These are phyloP conservation scores for Geotrichum aggregatum DNA, from an alignment of 1,139 yeast species.

Conservation along the genomic window DNA sequence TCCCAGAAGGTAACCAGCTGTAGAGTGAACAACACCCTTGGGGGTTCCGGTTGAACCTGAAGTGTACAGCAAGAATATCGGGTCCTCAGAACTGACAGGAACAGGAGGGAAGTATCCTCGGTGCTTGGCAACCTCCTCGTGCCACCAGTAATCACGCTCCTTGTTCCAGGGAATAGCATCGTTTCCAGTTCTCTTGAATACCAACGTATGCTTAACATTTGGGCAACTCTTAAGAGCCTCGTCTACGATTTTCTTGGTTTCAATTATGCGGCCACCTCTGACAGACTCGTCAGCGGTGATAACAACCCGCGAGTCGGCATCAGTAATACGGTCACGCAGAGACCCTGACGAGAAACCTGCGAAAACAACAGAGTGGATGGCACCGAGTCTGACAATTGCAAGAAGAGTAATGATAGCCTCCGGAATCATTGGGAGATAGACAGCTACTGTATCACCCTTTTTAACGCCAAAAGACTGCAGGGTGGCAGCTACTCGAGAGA, in stretches of 20 bases:
- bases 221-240: conserved; percentile 73
- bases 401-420: conserved; percentile 69
- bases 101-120: conserved; percentile 62
- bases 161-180: conserved; percentile 57
- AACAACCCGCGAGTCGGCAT: conserved; percentile 69
- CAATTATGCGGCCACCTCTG: conserved; percentile 79
- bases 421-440: conserved; percentile 82
- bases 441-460: conserved; percentile 83
- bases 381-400: conserved; percentile 76
- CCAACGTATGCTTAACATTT: conserved; percentile 62
- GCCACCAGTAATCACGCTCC: conserved; percentile 77
- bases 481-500: conserved; percentile 51
- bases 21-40: conserved; percentile 66
- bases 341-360: conserved; percentile 81
- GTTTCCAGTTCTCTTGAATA: conserved; percentile 70
- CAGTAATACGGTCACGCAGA: conserved; percentile 68
- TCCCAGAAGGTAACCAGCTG: conserved; percentile 75
- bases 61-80: conserved; percentile 59
- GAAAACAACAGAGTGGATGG: conserved; percentile 77
- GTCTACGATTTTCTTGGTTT: conserved; percentile 77
- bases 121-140: conserved; percentile 64
- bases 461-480: conserved; percentile 52
- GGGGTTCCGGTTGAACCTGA: conserved; percentile 42
- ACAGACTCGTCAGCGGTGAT: conserved; percentile 77
- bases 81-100: conserved; percentile 58